phyloP scores from a whole-genome alignment of 345 rosid genomes.

The Populus tremula region DNA sequence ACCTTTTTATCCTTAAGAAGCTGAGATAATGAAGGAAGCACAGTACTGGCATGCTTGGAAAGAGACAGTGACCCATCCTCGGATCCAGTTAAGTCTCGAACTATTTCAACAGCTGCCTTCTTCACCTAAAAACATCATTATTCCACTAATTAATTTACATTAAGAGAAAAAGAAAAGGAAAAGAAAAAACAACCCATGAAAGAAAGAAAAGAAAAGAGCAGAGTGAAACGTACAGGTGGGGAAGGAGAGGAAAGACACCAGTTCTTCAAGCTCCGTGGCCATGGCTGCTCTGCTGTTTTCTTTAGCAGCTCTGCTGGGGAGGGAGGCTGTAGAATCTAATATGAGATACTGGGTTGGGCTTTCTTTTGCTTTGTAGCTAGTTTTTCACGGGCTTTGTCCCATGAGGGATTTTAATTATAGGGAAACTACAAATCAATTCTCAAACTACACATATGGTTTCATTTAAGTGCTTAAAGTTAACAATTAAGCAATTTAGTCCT shows the following conservation, averaged over 20 bases:
- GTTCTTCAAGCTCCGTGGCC: conserved; percentile 90
- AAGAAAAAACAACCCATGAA: background rate
- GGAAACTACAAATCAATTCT: background rate
- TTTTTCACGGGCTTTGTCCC: background rate
- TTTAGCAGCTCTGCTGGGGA: background rate
- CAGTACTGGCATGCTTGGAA: conserved; percentile 40
- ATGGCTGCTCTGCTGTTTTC: conserved; percentile 30
- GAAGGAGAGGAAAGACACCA: conserved; percentile 66
- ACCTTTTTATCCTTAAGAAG: conserved; percentile 77
- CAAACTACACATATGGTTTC: background rate
- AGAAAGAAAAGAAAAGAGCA: background rate
- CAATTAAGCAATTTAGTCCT: background rate
- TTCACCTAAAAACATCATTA: conserved; percentile 45
- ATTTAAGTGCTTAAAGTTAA: background rate
- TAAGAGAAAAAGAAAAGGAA: background rate
- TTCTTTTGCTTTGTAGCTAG: background rate
- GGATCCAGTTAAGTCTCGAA: conserved; percentile 78
- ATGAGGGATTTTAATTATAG: background rate
- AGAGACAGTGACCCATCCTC: conserved; percentile 79
- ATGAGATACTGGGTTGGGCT: background rate
- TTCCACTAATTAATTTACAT: background rate
- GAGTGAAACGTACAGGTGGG: conserved; percentile 44
- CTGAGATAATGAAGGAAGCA: conserved; percentile 54
- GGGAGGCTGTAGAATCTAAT: too few species aligned
- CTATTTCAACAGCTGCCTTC: conserved; percentile 84